phyloP scores from a whole-genome alignment of 768 basidiomycete genomes.

The Collybia sordida region DNA sequence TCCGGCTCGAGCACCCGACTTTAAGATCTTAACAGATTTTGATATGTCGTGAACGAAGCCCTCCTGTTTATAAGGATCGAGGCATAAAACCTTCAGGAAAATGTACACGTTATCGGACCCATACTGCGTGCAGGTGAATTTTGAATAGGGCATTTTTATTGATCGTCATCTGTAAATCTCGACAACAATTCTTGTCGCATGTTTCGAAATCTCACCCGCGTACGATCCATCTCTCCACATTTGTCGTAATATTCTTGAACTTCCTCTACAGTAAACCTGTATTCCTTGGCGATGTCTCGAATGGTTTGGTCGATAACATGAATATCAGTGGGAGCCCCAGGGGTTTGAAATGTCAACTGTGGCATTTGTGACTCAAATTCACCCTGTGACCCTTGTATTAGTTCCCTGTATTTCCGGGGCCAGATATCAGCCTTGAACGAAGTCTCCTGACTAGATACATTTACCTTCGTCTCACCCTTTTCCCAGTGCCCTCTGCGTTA shows the following conservation, averaged over 20 bases:
- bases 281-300: conserved; percentile 64
- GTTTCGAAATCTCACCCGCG: conserved; percentile 60
- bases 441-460: conserved; percentile 8
- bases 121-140: neutral
- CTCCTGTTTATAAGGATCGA: conserved; percentile 1
- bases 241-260: conserved; percentile 78
- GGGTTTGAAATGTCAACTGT: conserved; percentile 28
- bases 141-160: neutral
- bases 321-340: conserved; percentile 40
- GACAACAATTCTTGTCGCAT: conserved; percentile 57
- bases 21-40: conserved; percentile 65
- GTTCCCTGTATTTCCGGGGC: neutral
- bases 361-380: neutral
- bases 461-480: conserved; percentile 45
- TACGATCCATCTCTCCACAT: conserved; percentile 68
- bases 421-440: neutral
- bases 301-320: conserved; percentile 71
- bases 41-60: conserved; percentile 37
- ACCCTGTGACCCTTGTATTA: too few relatives aligned
- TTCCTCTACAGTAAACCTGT: conserved; percentile 71
- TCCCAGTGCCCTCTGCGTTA: conserved; percentile 32
- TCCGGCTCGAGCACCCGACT: conserved; percentile 68
- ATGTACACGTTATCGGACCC: neutral
- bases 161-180: conserved; percentile 32
- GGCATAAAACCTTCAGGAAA: neutral